Conservation (phyloP, 257 asterid species). For the Jasminum sambac region DNA sequence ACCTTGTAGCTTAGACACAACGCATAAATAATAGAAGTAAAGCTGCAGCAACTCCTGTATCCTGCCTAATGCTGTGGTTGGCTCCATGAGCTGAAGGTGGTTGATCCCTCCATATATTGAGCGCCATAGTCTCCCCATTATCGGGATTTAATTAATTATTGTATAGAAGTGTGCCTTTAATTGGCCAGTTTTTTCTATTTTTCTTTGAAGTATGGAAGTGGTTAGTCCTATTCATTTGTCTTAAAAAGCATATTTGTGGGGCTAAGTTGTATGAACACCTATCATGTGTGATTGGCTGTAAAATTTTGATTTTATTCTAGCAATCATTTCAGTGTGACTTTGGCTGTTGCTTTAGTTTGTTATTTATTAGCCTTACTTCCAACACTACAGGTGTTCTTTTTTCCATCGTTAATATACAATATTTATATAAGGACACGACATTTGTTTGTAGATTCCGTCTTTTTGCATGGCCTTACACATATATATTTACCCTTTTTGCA, state of each 20-base stretch:
- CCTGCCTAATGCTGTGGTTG: background rate
- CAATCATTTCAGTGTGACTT: background rate
- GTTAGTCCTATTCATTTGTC: background rate
- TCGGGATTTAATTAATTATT: background rate
- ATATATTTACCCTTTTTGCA: conserved; percentile 39
- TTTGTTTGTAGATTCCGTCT: background rate
- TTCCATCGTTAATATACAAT: background rate
- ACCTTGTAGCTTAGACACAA: background rate
- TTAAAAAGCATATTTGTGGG: background rate
- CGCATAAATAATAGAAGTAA: no score
- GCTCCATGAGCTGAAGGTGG: background rate
- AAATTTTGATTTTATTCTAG: background rate
- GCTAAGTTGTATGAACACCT: background rate
- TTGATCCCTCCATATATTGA: background rate
- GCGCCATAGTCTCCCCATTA: background rate
- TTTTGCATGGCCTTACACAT: conserved; percentile 1
- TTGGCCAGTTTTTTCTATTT: background rate
- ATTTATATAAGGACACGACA: background rate
- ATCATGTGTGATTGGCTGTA: background rate
- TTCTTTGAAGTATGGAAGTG: background rate
- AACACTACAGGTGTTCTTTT: background rate
- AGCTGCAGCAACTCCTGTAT: background rate
- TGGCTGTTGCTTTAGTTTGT: background rate
- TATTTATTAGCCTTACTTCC: background rate
- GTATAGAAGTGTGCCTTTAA: background rate